A percentile compares a stretch with the other conserved stretches of the same genome.
phyloP scores from a whole-genome alignment of 2,329 filamentous ascomycete species.

The Beauveria sp. region DNA sequence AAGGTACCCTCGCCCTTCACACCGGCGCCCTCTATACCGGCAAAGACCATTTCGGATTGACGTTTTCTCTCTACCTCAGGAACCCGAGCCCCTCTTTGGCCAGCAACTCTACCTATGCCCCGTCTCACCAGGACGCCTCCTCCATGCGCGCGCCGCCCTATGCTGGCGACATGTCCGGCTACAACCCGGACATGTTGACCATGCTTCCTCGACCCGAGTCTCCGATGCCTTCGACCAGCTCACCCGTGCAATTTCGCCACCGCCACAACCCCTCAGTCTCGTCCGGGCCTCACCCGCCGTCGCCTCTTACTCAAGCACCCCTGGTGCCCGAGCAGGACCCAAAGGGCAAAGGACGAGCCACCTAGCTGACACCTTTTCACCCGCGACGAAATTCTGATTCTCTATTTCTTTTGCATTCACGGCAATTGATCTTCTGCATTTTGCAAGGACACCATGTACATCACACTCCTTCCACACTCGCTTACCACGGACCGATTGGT shows the following conservation, averaged over 20 bases:
- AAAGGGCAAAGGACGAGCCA: slow-evolving; percentile 28
- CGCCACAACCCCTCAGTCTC: slow-evolving; percentile 29
- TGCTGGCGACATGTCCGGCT: slow-evolving; percentile 30
- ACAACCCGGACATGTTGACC: slow-evolving; percentile 32
- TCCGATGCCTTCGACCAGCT: slow-evolving; percentile 28
- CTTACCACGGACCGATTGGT: slow-evolving; percentile 18
- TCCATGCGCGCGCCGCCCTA: slow-evolving; percentile 29
- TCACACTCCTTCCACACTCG: slow-evolving; percentile 30
- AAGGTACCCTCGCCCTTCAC: slow-evolving; percentile 31
- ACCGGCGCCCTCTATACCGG: slow-evolving; percentile 30
- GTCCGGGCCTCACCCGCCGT: slow-evolving; percentile 27
- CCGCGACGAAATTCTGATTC: background rate
- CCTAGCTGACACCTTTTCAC: slow-evolving; percentile 21
- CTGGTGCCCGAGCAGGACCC: slow-evolving; percentile 24
- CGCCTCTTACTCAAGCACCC: slow-evolving; percentile 27
- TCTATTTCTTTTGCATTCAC: slow-evolving; percentile 13
- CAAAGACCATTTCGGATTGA: slow-evolving; percentile 45
- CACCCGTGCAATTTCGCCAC: slow-evolving; percentile 25
- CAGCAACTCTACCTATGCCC: slow-evolving; percentile 37
- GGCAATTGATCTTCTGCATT: slow-evolving; percentile 4
- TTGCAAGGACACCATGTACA: slow-evolving; percentile 30
- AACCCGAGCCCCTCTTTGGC: slow-evolving; percentile 25
- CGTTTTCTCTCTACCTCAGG: slow-evolving; percentile 40
- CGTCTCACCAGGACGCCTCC: slow-evolving; percentile 33
- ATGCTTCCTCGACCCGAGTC: slow-evolving; percentile 41